Percentiles rank a stretch among this genome's conserved stretches.
phyloP scores from a whole-genome alignment of 495 filamentous ascomycete genomes.

The Astrothelium macrocarpum region DNA sequence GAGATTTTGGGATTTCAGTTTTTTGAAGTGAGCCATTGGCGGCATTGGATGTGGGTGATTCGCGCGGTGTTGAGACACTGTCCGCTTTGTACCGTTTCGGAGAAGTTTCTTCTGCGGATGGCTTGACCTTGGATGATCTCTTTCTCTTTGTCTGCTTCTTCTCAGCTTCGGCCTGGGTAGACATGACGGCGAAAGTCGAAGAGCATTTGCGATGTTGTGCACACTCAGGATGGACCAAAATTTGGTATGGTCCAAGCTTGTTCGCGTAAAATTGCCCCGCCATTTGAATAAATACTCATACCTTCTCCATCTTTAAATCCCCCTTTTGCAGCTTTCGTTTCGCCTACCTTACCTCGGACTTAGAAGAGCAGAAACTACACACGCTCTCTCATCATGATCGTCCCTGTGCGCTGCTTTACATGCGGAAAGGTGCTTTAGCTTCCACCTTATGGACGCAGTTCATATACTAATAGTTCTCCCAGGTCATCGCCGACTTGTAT shows the following conservation, averaged over 20 bases:
- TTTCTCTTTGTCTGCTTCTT: slow-evolving; percentile 19
- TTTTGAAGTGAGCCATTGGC: not conserved
- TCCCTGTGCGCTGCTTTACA: slow-evolving; percentile 95
- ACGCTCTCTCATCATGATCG: slow-evolving; percentile 75
- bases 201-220: not conserved
- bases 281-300: not conserved
- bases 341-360: not conserved
- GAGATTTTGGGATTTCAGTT: not conserved
- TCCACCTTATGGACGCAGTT: not conserved
- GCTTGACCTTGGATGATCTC: slow-evolving; percentile 4
- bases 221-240: not conserved
- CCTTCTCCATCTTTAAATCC: not conserved
- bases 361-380: no score
- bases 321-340: not conserved
- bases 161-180: not conserved
- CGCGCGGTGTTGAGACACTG: not conserved
- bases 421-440: slow-evolving; percentile 73
- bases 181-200: not conserved
- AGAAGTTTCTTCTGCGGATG: not conserved
- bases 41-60: not conserved
- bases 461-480: slow-evolving; percentile 18
- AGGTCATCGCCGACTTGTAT: slow-evolving; percentile 97
- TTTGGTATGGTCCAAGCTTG: slow-evolving; percentile 3
- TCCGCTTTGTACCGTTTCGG: not conserved
- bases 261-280: slow-evolving; percentile 7